Evolutionary conservation across 148 eudicot genomes (phyloP).

Genomic region (Spergularia marina): DNA sequence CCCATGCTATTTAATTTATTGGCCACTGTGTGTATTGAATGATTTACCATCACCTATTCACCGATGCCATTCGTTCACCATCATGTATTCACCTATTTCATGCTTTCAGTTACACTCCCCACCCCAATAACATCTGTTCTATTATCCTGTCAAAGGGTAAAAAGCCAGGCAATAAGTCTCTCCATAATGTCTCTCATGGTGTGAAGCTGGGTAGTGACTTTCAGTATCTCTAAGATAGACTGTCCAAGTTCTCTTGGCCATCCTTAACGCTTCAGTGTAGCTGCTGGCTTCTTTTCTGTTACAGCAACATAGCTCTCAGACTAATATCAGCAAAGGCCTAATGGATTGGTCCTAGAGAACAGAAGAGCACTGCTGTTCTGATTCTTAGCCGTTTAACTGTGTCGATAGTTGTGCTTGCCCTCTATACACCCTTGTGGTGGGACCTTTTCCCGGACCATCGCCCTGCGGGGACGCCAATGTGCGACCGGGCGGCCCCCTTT

Average conservation of each 20-base stretch:
- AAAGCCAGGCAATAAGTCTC: no score
- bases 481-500: no score
- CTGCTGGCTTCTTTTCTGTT: neutral
- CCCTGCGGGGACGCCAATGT: no score
- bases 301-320: neutral
- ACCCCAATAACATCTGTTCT: no score
- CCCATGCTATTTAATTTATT: neutral
- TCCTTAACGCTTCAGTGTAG: neutral
- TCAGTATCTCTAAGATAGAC: neutral
- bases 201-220: no score
- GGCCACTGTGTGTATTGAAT: neutral
- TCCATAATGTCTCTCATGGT: no score
- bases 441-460: no score
- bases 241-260: neutral
- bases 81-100: neutral
- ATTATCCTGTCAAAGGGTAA: no score
- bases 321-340: neutral
- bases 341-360: neutral
- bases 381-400: neutral
- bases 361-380: neutral
- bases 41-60: neutral
- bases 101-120: neutral
- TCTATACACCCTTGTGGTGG: neutral
- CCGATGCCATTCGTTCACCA: neutral
- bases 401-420: neutral